phyloP scores from a whole-genome alignment of 805 yeast genomes.

The Ogataea pini region DNA sequence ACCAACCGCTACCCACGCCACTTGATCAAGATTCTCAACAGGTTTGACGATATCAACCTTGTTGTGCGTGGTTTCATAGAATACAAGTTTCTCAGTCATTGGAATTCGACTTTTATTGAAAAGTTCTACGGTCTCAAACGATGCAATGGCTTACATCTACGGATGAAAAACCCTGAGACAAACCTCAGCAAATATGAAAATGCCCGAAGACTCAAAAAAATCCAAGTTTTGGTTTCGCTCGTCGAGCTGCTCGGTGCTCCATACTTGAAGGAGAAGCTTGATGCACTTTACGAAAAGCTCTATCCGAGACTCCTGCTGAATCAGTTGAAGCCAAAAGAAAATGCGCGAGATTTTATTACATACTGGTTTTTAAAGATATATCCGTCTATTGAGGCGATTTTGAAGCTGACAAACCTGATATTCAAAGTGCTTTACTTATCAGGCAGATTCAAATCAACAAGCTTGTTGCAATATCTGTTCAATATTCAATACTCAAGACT shows the following conservation, averaged over 20 bases:
- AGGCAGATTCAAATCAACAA: slow-evolving; percentile 63
- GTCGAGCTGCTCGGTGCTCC: slow-evolving; percentile 64
- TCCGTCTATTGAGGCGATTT: slow-evolving; percentile 54
- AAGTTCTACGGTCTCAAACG: slow-evolving; percentile 89
- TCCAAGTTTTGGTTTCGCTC: slow-evolving; percentile 57
- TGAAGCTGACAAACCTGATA: slow-evolving; percentile 51
- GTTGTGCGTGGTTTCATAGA: slow-evolving; percentile 65
- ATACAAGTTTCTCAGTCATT: slow-evolving; percentile 61
- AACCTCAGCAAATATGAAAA: slow-evolving; percentile 41
- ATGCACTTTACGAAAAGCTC: slow-evolving; percentile 60
- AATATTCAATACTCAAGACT: slow-evolving; percentile 67
- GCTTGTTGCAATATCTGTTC: slow-evolving; percentile 60
- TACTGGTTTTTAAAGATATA: slow-evolving; percentile 55
- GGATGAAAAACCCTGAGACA: slow-evolving; percentile 7
- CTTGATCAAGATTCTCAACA: slow-evolving; percentile 59
- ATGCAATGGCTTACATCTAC: slow-evolving; percentile 33
- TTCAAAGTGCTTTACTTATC: slow-evolving; percentile 67
- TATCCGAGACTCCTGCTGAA: slow-evolving; percentile 59
- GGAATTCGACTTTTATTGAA: slow-evolving; percentile 89
- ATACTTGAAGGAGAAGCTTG: slow-evolving; percentile 68
- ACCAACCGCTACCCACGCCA: slow-evolving; percentile 76
- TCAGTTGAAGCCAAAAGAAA: slow-evolving; percentile 38
- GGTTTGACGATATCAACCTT: slow-evolving; percentile 76
- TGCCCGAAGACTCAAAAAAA: slow-evolving; percentile 49
- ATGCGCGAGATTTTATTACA: slow-evolving; percentile 28